Base-by-base conservation (phyloP, 192 early-diverging fungal genomes). In the Coemansia erecta region DNA sequence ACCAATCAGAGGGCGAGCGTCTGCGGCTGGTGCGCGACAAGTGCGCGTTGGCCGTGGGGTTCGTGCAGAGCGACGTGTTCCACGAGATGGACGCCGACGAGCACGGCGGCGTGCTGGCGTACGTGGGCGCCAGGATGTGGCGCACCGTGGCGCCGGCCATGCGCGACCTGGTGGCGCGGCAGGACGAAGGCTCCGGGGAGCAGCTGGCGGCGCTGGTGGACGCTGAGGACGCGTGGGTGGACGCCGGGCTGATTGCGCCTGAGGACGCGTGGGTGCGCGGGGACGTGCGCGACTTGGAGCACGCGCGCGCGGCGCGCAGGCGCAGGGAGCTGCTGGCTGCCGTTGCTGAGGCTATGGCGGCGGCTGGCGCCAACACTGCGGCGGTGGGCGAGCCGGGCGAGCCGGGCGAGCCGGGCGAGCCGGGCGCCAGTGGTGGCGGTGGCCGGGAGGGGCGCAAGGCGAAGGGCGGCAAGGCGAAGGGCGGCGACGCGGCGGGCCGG, bases 51-150 rank as follows among this genome's bases (percentile, higher is more conserved):
- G 69, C 72, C 13, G 49, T 78, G 41, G 28, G 18, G 14, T 78
- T 78, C 58, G 51, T 78, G 43, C 69, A 64, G 41, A 57, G 63
- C 24, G 64, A 71, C 39, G 47, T 78, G 53, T 78, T 78, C 51
- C 61, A 64, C 51, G 75, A 71, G 31, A 56, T 74, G 31, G 63
- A 64, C 23, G 65, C 41, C 21, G 75, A 78, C 18, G 75, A 78
- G 54, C 65, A 68, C 23, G 15, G 61, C 0, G 75, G 64, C 1
- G n/a, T 78, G 1, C 64, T 64, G 48, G 61, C 58, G 13, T 72
- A 72, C 40, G 13, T 78, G 26, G 75, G 75, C 22, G 23, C 53
- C 8, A 45, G 53, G 14, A 50, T 78, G 35, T 78, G 75, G 75
- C 28, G 52, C 8, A 19, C 53, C 0, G 45, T 78, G 24, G 68